Evolutionary conservation across 805 yeast species (phyloP), one percentile per base, ranked within the genome.

Genomic region (Metschnikowia kofuensis): DNA sequence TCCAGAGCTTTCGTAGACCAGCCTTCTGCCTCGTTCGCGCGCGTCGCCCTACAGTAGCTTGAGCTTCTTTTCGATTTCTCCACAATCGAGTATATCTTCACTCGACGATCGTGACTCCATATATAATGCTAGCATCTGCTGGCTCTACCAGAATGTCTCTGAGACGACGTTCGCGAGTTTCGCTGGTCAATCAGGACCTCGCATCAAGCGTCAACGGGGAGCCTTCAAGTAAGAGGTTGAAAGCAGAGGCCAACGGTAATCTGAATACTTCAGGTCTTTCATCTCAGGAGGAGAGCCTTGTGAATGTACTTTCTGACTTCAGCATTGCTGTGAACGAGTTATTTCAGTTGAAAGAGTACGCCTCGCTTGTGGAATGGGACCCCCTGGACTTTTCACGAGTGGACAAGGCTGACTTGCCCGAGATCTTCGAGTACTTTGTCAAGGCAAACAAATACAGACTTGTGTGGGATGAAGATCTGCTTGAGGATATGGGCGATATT

Each of bases 311-410:
- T 35, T 64, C 76, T 13, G 66, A 74, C 35, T 80, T 79, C 61
- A 79, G 78, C 44, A 45, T 77, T 6, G 62, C 79, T 27, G 69
- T 80, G 0, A 80, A 82, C 52, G 90, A 86, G 59, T 65, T 85
- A 15, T 85, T 80, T 56, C 89, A 85, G 59, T 64, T 86, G 28
- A 68, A 74, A 48, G 80, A 83, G 55, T 85, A 77, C 60, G 79
- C 82, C 16, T 81, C 88, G 0, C 61, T 85, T 38, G 79, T 76
- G 0, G 80, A 79, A 15, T 86, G 83, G 78, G 78, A 84, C 53
- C 90, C 90, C 0, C 11, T 62, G 45, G 79, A 68, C 44, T 67
- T 67, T 52, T 65, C 68, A 4, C 48, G 48, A 8, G 52, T 56
- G 9, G 42, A 56, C 42, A 57, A 54, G 29, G 30, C 58, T 11